Conservation (phyloP, 345 rosid species). For the Eucalyptus globulus region DNA sequence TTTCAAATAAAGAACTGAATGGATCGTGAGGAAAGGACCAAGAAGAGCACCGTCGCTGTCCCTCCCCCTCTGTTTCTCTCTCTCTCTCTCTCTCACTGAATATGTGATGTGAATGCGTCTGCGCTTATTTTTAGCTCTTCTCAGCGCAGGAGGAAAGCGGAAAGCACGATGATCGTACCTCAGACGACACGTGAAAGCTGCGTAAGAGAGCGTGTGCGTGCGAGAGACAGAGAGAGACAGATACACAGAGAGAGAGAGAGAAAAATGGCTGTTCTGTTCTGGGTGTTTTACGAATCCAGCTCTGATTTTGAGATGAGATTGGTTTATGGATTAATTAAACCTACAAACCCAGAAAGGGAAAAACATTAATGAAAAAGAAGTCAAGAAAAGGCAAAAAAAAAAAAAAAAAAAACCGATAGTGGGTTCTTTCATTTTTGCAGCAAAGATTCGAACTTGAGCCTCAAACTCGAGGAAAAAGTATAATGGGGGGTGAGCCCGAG, state of each 20-base stretch:
- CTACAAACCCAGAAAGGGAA: not conserved
- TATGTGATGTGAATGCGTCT: not conserved
- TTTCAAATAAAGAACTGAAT: not conserved
- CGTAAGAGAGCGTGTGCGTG: constrained; percentile 2
- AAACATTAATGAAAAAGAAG: not conserved
- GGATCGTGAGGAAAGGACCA: not conserved
- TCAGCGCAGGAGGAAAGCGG: constrained; percentile 5
- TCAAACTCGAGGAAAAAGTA: not conserved
- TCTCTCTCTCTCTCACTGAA: not conserved
- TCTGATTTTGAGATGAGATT: constrained; percentile 19
- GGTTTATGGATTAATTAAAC: not conserved
- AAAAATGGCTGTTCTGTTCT: not conserved
- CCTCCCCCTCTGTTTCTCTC: not conserved
- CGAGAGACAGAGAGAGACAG: not conserved
- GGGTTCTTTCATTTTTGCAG: not conserved
- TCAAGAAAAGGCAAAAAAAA: not conserved
- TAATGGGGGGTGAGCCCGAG: not conserved
- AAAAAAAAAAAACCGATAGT: not conserved
- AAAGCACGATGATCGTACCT: constrained; percentile 26
- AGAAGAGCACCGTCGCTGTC: not conserved
- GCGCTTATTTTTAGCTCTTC: not conserved
- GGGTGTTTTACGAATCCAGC: not conserved
- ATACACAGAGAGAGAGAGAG: constrained; percentile 8
- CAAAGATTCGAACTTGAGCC: not conserved
- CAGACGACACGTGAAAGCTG: constrained; percentile 36